Evolutionary conservation across 208 protist species (phyloP).

Genomic region (Leishmania martiniquensis): DNA sequence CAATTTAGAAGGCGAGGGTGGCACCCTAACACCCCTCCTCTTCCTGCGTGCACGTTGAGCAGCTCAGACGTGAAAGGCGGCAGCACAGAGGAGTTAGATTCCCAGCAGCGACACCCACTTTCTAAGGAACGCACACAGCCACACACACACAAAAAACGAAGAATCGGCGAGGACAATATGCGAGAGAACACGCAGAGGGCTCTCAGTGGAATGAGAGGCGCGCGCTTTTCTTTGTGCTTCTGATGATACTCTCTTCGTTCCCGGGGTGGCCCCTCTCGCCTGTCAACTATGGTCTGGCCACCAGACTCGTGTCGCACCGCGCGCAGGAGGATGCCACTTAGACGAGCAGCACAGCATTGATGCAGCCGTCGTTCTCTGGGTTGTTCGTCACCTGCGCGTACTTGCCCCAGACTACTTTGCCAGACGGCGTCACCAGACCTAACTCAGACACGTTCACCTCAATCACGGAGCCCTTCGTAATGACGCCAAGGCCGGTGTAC

Average conservation of each 20-base stretch:
- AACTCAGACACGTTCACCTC: constrained; percentile 99
- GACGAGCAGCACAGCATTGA: constrained; percentile 99
- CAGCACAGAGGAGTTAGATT: background rate
- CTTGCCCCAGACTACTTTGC: constrained; percentile 99
- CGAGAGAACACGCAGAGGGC: background rate
- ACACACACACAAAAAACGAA: background rate
- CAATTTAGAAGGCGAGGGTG: background rate
- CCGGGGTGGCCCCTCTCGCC: background rate
- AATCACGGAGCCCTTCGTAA: constrained; percentile 99
- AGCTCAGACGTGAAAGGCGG: background rate
- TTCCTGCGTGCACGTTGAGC: background rate
- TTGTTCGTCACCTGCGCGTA: constrained; percentile 99
- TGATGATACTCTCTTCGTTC: background rate
- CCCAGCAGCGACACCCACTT: background rate
- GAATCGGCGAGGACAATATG: background rate
- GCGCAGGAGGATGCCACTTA: constrained; percentile 51
- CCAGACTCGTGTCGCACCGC: background rate
- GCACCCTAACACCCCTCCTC: background rate
- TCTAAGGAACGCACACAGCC: background rate
- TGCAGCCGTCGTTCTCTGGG: constrained; percentile 99
- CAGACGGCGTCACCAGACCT: constrained; percentile 99
- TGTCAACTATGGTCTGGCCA: background rate
- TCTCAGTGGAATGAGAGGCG: background rate
- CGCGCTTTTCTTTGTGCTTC: background rate
- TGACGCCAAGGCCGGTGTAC: constrained; percentile 99